phyloP scores from a whole-genome alignment of 345 rosid genomes.

The Zanthoxylum bungeanum region DNA sequence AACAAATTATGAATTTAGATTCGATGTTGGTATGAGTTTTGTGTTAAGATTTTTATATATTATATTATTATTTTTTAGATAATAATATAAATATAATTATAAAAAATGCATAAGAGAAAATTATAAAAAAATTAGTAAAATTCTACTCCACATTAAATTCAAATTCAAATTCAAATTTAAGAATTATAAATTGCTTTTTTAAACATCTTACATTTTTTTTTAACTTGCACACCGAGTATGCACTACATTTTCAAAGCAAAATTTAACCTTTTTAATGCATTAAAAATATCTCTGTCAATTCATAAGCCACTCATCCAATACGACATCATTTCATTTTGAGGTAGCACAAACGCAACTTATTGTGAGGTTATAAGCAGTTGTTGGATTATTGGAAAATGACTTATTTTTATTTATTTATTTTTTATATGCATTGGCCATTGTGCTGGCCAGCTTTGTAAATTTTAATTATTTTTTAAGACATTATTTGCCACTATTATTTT shows the following conservation, averaged over 20 bases:
- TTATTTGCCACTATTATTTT: background rate
- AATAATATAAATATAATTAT: too few relatives aligned
- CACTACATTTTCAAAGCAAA: background rate
- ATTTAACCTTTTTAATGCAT: background rate
- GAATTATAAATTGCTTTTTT: too few relatives aligned
- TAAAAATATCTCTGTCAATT: background rate
- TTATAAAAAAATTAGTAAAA: too few relatives aligned
- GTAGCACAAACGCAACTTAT: background rate
- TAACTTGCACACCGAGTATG: background rate
- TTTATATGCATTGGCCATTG: background rate
- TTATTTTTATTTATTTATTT: background rate
- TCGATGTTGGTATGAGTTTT: too few relatives aligned
- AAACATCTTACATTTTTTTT: background rate
- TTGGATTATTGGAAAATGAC: background rate
- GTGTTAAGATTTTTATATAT: too few relatives aligned
- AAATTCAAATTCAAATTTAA: too few relatives aligned
- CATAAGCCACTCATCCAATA: background rate
- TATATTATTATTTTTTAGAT: too few relatives aligned
- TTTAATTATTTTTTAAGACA: background rate
- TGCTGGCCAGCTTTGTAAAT: background rate
- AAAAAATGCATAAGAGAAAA: too few relatives aligned
- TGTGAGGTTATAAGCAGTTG: background rate
- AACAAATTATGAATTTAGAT: too few relatives aligned
- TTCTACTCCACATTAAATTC: too few relatives aligned
- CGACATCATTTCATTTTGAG: too few relatives aligned